These are phyloP conservation scores for Oldenlandia corymbosa DNA, from an alignment of 257 asterid genomes.

Conservation along the genomic window DNA sequence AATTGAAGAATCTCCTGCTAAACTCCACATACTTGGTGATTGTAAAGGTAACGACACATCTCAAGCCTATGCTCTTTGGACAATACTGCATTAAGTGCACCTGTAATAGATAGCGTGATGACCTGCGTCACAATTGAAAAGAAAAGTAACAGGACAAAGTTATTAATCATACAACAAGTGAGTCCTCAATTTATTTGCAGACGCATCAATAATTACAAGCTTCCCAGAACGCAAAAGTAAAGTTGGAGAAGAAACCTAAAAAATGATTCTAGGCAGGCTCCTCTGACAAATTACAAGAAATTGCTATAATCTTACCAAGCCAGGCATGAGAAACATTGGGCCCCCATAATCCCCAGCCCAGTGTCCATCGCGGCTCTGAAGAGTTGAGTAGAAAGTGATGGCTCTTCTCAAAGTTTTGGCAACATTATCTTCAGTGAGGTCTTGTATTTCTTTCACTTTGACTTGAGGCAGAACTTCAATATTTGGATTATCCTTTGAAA, in stretches of 20 bases:
- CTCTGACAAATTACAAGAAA: background rate
- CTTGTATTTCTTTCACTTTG: constrained; percentile 58
- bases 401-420: constrained; percentile 73
- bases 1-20: background rate
- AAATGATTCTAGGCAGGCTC: background rate
- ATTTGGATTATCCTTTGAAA: constrained; percentile 71
- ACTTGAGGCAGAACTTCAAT: constrained; percentile 51
- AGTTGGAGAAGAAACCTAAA: background rate
- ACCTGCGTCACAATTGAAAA: constrained; percentile 46
- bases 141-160: background rate
- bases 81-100: constrained; percentile 82
- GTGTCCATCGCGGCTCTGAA: constrained; percentile 88
- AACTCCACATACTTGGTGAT: constrained; percentile 67
- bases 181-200: background rate
- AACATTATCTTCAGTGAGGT: constrained; percentile 74
- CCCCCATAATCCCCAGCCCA: constrained; percentile 99
- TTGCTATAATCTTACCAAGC: constrained; percentile 59
- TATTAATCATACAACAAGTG: background rate
- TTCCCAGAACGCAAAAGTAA: background rate
- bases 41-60: constrained; percentile 92
- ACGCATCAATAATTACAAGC: background rate
- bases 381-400: constrained; percentile 64
- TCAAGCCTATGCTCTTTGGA: constrained; percentile 79
- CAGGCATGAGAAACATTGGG: constrained; percentile 96
- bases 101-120: constrained; percentile 64